A percentile compares a stretch with the other conserved stretches of the same genome.
Conservation (phyloP, 2,329 filamentous ascomycete species). For the Lecanicillium sp. region DNA sequence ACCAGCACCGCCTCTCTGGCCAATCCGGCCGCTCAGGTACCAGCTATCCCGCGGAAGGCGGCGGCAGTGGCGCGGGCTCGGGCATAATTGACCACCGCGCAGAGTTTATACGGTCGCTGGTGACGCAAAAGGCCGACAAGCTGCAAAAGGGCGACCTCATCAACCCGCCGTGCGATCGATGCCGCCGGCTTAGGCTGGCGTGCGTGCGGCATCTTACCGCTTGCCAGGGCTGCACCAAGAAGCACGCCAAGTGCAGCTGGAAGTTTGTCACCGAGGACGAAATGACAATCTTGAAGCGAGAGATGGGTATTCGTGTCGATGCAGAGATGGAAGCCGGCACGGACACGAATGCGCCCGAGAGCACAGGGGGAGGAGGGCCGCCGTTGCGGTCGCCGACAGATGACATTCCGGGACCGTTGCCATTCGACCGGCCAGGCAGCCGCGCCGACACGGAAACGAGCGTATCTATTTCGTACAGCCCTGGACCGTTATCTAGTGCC, state of each 20-base stretch:
- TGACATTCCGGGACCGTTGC: conserved; percentile 1
- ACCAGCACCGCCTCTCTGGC: conserved; percentile 11
- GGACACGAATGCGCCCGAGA: neutral
- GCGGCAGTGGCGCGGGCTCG: conserved; percentile 19
- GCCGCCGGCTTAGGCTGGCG: conserved; percentile 69
- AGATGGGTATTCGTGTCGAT: conserved; percentile 15
- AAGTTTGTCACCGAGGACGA: conserved; percentile 73
- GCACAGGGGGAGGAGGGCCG: neutral
- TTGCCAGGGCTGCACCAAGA: conserved; percentile 81
- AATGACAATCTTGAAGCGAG: conserved; percentile 21
- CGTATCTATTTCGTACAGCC: conserved; percentile 8
- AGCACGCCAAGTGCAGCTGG: conserved; percentile 85
- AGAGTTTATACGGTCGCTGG: conserved; percentile 41
- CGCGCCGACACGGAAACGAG: conserved; percentile 9
- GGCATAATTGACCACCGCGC: conserved; percentile 17
- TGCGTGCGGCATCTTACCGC: conserved; percentile 82
- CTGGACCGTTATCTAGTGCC: conserved; percentile 7
- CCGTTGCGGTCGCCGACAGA: neutral
- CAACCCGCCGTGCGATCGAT: conserved; percentile 77
- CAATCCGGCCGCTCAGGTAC: conserved; percentile 10
- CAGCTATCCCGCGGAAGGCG: conserved; percentile 19
- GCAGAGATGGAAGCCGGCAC: conserved; percentile 1
- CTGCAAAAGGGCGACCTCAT: conserved; percentile 67
- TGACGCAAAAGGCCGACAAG: conserved; percentile 69
- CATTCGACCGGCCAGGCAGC: conserved; percentile 7